Base-by-base conservation (phyloP, 225 moss, liverwort and hornwort genomes). In the Antitrichia curtipendula region DNA sequence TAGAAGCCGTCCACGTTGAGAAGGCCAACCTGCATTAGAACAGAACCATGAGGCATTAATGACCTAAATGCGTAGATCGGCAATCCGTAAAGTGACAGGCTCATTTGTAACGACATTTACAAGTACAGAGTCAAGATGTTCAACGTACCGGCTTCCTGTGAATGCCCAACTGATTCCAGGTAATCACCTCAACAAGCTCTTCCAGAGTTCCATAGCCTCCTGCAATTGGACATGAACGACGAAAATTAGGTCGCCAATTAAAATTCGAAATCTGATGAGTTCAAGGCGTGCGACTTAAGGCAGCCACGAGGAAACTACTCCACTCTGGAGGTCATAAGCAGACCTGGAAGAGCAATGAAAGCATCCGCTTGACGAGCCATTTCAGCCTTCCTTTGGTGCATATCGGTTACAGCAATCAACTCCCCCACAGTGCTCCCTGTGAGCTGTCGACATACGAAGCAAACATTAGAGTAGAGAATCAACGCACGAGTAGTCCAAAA, bases 291-390 rank as follows among this genome's bases (percentile, higher is more conserved):
- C 14, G 28, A 40, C 9, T 29, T 17, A 17, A 13, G n/a, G 28
- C 28, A 71, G 19, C 15, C 62, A 81, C 40, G 40, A 52, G 12
- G 68, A 54, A 56, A n/a, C 16, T 40, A 40, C 21, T 41, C 32
- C 23, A 49, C 31, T 79, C 68, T 53, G 3, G 24, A 41, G 16
- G 5, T 38, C 41, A 13, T 8, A 31, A 32, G 16, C n/a, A 24
- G 4, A 98, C 98, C 97, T 94, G 97, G 96, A 54, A 97, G 93
- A 23, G 96, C 98, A 81, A 98, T 97, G 92, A 98, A 98, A 13
- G 97, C 98, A 81, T 98, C 96, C 6, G 96, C 95, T 91, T 95
- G 97, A 66, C 94, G 93, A 78, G 97, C 98, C 98, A 98, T 96
- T 88, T 97, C 95, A 8, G 97, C 97, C 91, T 98, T 98, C 53